These are phyloP conservation scores for Mrakia gelida DNA, from an alignment of 768 basidiomycete species.

Conservation along the genomic window DNA sequence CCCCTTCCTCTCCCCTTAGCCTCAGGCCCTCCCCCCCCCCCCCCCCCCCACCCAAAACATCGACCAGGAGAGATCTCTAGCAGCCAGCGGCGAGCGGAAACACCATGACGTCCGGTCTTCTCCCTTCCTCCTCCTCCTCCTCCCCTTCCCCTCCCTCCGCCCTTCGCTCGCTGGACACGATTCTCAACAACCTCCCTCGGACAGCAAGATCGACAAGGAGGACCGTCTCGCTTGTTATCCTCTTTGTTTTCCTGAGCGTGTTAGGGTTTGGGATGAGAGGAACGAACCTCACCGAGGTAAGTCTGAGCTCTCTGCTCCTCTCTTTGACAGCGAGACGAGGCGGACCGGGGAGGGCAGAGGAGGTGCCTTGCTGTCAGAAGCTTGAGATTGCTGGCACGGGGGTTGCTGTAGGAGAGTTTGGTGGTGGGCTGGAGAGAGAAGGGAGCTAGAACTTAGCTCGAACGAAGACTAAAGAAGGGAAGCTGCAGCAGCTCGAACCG, in stretches of 20 bases:
- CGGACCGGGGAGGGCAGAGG: too few species aligned
- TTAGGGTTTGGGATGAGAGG: neutral
- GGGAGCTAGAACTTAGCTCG: too few species aligned
- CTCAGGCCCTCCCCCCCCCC: neutral
- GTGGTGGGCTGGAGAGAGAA: too few species aligned
- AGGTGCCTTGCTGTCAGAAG: too few species aligned
- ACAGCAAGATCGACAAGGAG: slow-evolving; percentile 10
- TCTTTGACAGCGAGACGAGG: neutral
- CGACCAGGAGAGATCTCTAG: neutral
- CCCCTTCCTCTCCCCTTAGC: neutral
- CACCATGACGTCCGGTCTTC: neutral
- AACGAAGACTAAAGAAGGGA: too few species aligned
- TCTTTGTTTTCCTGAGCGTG: neutral
- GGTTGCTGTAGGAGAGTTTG: too few species aligned
- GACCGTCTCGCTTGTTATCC: neutral
- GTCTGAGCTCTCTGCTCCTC: neutral
- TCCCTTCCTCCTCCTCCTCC: slow-evolving; percentile 10
- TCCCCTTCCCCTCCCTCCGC: neutral
- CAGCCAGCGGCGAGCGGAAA: neutral
- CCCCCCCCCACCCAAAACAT: neutral
- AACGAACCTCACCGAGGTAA: neutral
- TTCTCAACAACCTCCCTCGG: slow-evolving; percentile 4
- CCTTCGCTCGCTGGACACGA: neutral
- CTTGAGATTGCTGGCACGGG: too few species aligned
- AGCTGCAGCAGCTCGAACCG: too few species aligned